Percentiles rank a stretch among this genome's conserved stretches.
These are phyloP conservation scores for Tanozyma kutaoensis DNA, from an alignment of 805 yeast species.

Conservation along the genomic window DNA sequence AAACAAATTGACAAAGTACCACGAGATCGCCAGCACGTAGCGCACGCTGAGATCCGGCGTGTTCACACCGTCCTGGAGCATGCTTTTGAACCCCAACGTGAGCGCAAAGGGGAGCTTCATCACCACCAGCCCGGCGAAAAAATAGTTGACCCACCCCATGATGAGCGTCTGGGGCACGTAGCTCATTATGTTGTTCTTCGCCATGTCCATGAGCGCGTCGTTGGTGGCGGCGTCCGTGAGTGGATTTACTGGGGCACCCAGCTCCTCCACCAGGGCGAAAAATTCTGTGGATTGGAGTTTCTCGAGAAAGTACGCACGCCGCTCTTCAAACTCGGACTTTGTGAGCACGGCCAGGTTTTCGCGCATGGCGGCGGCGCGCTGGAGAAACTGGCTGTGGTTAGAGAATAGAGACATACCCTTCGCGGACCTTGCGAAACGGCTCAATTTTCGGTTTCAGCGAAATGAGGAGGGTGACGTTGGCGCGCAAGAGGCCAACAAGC, in stretches of 20 bases:
- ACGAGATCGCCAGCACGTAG: conserved; percentile 88
- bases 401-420: conserved; percentile 21
- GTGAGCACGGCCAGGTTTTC: conserved; percentile 37
- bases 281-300: conserved; percentile 40
- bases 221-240: conserved; percentile 57
- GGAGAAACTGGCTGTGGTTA: conserved; percentile 35
- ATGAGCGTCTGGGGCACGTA: conserved; percentile 85
- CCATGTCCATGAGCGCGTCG: conserved; percentile 64
- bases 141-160: conserved; percentile 93
- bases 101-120: conserved; percentile 79
- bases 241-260: conserved; percentile 38
- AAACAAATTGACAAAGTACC: conserved; percentile 84
- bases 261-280: conserved; percentile 33
- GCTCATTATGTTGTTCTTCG: conserved; percentile 71
- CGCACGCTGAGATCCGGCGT: conserved; percentile 80
- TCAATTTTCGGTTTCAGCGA: conserved; percentile 44
- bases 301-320: conserved; percentile 35
- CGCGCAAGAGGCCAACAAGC: conserved; percentile 67
- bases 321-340: conserved; percentile 33
- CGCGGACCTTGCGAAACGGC: conserved; percentile 34
- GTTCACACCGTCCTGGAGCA: conserved; percentile 79
- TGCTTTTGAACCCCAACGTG: conserved; percentile 78
- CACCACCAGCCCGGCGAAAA: conserved; percentile 82
- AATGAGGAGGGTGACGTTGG: conserved; percentile 49
- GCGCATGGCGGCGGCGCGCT: conserved; percentile 44